Evolutionary conservation across 371 early-diverging fungal genomes (phyloP).

Genomic region (Syncephalastrum racemosum): DNA sequence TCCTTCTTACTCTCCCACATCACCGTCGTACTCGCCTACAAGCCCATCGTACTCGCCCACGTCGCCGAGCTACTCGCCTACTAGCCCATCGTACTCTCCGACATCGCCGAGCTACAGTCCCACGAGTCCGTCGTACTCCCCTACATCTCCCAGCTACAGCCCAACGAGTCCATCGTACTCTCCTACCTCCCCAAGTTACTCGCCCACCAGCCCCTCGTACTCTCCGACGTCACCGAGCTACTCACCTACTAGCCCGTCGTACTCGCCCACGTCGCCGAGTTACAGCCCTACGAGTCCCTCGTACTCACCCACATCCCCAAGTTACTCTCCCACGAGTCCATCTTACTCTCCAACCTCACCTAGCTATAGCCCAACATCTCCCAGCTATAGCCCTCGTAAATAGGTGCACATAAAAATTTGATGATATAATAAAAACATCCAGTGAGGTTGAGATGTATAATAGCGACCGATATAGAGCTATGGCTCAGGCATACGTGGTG

Average conservation of each 20-base stretch:
- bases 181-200: constrained; percentile 61
- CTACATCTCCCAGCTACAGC: constrained; percentile 55
- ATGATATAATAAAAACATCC: too few species aligned
- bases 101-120: constrained; percentile 60
- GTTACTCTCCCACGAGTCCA: constrained; percentile 73
- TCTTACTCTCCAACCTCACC: constrained; percentile 52
- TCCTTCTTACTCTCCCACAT: constrained; percentile 71
- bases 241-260: constrained; percentile 64
- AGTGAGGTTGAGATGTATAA: too few species aligned
- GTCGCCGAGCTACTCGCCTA: constrained; percentile 74
- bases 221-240: constrained; percentile 68
- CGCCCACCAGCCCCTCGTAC: constrained; percentile 77
- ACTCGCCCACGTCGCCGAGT: constrained; percentile 60
- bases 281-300: constrained; percentile 80
- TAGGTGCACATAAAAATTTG: too few species aligned
- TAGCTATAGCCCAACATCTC: constrained; percentile 59
- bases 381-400: constrained; percentile 60
- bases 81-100: constrained; percentile 77
- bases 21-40: constrained; percentile 80
- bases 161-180: constrained; percentile 63
- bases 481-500: too few species aligned
- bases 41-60: constrained; percentile 76
- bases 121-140: constrained; percentile 51
- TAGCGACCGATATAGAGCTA: too few species aligned
- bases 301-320: constrained; percentile 73